Evolutionary conservation across 352 stramenopile genomes (phyloP), one percentile per base, ranked within the genome.

Genomic region (Blastocystis hominis): DNA sequence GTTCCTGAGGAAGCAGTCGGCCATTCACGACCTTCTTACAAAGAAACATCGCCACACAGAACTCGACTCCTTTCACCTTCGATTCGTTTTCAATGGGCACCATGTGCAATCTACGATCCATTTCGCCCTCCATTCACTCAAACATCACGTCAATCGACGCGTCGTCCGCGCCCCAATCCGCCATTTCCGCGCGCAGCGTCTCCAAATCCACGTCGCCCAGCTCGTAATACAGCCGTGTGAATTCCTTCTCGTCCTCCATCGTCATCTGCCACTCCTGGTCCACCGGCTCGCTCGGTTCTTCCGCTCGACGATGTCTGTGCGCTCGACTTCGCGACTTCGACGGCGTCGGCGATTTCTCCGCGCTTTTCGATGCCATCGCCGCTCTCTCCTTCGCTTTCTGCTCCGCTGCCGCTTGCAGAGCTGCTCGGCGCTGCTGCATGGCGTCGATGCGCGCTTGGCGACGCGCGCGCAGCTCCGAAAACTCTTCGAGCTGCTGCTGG

Each of bases 81-180:
- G 59, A 17, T 9, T 30, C 72, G n/a, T 84, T 24, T n/a, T 84
- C 55, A 15, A 63, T 38, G 24, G 30, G 50, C 30, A 84, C 30
- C 20, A 84, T 7, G 17, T 3, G 2, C 47, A 84, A 20, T 63
- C 72, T 84, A 68, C 20, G 9, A 40, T 20, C 9, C 9, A 64
- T 30, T 3, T 20, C 55, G 36, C 10, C 3, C 15, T 9, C 47
- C 70, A 40, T 17, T 15, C 10, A 70, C 10, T n/a, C 10, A 1
- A n/a, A 84, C 72, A 84, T 84, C 1, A 68, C 72, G 46, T 53
- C 17, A 1, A 38, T 47, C 17, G 72, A 46, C 17, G 72, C 72
- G 17, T 84, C 72, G 40, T 84, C 72, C n/a, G 68, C 13, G 20
- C 72, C 72, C 46, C 47, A 38, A 30, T 84, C 42, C 53, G 30